Base-by-base conservation (phyloP, 331 rosid species). In the Phaseolus coccineus region DNA sequence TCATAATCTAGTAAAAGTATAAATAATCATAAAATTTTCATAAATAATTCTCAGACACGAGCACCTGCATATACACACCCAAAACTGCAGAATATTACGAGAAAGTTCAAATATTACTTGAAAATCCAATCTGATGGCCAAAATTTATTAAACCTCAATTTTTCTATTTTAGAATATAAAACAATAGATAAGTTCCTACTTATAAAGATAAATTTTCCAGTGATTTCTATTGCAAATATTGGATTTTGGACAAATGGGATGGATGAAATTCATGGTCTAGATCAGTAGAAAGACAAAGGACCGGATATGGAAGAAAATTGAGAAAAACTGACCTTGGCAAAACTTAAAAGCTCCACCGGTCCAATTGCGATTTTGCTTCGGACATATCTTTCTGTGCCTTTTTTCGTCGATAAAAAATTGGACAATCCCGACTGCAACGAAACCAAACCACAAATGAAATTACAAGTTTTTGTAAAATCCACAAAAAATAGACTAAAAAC, bases 301-400 rank as follows among this genome's bases (percentile, higher is more conserved):
- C 33, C 2, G 3, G 22, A 6, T 44, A 8, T 63, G 39, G 61
- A 46, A 59, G 46, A 19, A 58, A 33, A 12, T 10, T 42, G 66
- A 59, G 50, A 63, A 72, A 33, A 28, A 79, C 53, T 10, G 73
- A 85, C 83, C 85, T 82, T 53, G 44, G 40, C 63, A 44, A 39
- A 72, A 75, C 76, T 88, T 81, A 92, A 77, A 90, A 95, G 81
- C 24, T 95, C 99, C 99, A 85, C 22, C 86, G 86, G 64, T 93
- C 99, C 89, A 95, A 81, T 80, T 88, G 97, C 82, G 74, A 50
- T 82, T 76, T 92, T 79, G 97, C 97, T 87, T 95, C 98, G 16
- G 92, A 96, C 99, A 95, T 93, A 84, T 95, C 99, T 86, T 95
- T 95, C 81, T 95, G 99, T 42, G 96, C 98, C 80, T 95, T 95